Evolutionary conservation across 202 grass and related monocot species (phyloP).

Genomic region (Setaria italica): DNA sequence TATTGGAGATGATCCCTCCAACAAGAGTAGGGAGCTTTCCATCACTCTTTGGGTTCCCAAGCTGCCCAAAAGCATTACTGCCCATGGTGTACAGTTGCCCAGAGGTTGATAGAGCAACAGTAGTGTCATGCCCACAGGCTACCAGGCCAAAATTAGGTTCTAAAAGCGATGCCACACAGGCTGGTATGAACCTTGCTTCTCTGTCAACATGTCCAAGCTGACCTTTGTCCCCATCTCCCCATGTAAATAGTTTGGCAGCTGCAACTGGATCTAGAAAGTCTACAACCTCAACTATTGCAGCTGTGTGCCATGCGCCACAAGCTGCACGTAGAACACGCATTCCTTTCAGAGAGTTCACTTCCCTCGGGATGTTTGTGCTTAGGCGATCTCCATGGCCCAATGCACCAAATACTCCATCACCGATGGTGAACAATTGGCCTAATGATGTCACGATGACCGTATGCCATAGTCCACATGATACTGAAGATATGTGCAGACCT

Average conservation of each 20-base stretch:
- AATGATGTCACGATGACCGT: constrained; percentile 66
- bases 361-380: constrained; percentile 59
- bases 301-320: constrained; percentile 88
- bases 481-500: constrained; percentile 62
- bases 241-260: constrained; percentile 70
- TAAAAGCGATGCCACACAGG: constrained; percentile 56
- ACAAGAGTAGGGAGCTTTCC: constrained; percentile 63
- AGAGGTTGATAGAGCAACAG: constrained; percentile 58
- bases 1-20: constrained; percentile 57
- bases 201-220: constrained; percentile 73
- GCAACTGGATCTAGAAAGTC: constrained; percentile 58
- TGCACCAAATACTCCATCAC: constrained; percentile 75
- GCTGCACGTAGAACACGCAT: constrained; percentile 57
- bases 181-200: constrained; percentile 59
- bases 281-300: constrained; percentile 64
- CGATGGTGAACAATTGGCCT: constrained; percentile 77
- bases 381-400: constrained; percentile 73
- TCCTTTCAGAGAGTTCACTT: constrained; percentile 66
- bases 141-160: constrained; percentile 59
- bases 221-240: constrained; percentile 81
- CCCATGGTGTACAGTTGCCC: constrained; percentile 72
- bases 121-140: constrained; percentile 75
- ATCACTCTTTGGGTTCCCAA: constrained; percentile 56
- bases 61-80: constrained; percentile 68
- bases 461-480: constrained; percentile 83